Percentiles rank a stretch among this genome's conserved stretches.
These are phyloP conservation scores for Beauveria medogensis DNA, from an alignment of 2,329 filamentous ascomycete genomes.

Conservation along the genomic window DNA sequence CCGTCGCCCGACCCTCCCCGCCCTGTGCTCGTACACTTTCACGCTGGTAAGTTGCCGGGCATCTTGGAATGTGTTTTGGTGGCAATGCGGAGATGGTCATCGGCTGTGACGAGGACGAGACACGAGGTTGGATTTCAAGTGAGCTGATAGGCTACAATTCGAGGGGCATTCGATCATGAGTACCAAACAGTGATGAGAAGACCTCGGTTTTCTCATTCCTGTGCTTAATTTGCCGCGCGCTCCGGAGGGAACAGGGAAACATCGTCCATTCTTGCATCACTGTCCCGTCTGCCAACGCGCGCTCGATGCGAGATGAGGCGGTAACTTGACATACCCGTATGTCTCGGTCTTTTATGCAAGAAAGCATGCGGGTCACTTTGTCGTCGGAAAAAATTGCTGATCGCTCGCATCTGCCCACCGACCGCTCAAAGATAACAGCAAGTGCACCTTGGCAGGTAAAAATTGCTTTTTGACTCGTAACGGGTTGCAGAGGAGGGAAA, in stretches of 20 bases:
- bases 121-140: not conserved
- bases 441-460: not conserved
- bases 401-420: not conserved
- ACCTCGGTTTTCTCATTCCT: not conserved
- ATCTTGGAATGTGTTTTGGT: not conserved
- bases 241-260: not conserved
- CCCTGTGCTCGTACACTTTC: not conserved
- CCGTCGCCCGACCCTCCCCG: not conserved
- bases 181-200: not conserved
- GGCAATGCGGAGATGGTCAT: not conserved
- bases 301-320: not conserved
- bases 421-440: not conserved
- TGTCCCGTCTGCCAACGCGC: not conserved
- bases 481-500: not conserved
- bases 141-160: not conserved
- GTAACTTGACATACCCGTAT: not conserved
- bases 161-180: not conserved
- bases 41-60: not conserved
- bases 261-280: not conserved
- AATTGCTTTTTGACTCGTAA: constrained; percentile 1
- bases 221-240: not conserved
- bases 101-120: not conserved
- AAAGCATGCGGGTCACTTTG: constrained; percentile 3
- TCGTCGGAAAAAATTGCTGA: not conserved
- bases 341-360: constrained; percentile 6